Base-by-base conservation (phyloP, 1,284 basidiomycete genomes). In the Fomes fomentarius region DNA sequence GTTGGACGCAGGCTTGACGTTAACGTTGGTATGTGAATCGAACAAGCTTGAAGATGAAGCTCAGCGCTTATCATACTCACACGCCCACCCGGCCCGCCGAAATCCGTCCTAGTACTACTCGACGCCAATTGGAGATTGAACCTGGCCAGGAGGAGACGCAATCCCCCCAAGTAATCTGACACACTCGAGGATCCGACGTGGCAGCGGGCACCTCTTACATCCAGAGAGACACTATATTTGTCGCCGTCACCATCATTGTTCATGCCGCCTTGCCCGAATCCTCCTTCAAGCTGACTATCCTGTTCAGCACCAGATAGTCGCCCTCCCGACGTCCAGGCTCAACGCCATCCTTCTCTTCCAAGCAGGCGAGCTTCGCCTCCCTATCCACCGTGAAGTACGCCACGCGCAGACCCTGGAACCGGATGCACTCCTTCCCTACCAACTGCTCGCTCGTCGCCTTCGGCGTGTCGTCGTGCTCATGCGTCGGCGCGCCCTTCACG, bases 321-420 rank as follows among this genome's bases (percentile, higher is more conserved):
- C 88, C 89, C 41, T 85, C 81, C 49, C 76, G 75, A 48, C 76
- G 73, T 15, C 74, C 77, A 14, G 78, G 74, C 31, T 68, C 64
- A n/a, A 66, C 71, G 3, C 73, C 74, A 9, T 76, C 78, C 1
- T 71, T 70, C 57, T 88, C 83, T 22, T 85, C 80, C 34, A 94
- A 70, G 57, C 78, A 84, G 17, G 77, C 81, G 34, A 95, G 66
- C 47, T 80, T 79, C 39, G 92, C 78, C 65, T 97, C 94, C 69
- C 87, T 89, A 72, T 99, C 97, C 30, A 98, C 78, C 10, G 93
- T 84, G 70, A 99, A 99, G 77, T 98, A 99, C 2, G 91, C 97
- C 43, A 97, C 88, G 17, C 97, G 86, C 73, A 99, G 82, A 17
- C 93, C 97, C 75, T 99, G 97, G 85, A 99, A 99, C 42, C 97